Conservation (phyloP, 495 filamentous ascomycete species). For the Evernia prunastri region DNA sequence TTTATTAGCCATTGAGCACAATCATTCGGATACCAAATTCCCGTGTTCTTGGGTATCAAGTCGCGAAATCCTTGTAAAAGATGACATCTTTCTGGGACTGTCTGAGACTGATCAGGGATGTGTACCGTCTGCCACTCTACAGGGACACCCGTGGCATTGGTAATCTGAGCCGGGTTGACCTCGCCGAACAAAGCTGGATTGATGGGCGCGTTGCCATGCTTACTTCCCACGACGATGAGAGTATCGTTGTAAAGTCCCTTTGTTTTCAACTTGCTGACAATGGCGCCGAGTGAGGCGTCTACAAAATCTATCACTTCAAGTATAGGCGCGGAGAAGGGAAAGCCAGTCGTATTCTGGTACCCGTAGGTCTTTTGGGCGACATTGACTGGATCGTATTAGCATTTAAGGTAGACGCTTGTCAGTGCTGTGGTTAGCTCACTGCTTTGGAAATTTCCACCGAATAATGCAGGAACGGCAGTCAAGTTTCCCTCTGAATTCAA, state of each 20-base stretch:
- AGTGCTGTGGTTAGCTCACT: neutral
- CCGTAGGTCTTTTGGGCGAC: slow-evolving; percentile 34
- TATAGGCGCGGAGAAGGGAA: slow-evolving; percentile 29
- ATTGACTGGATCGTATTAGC: slow-evolving; percentile 21
- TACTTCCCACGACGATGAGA: slow-evolving; percentile 34
- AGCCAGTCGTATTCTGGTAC: slow-evolving; percentile 27
- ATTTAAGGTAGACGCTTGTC: neutral
- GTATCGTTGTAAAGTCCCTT: slow-evolving; percentile 32
- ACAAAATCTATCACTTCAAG: slow-evolving; percentile 28
- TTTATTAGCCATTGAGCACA: neutral
- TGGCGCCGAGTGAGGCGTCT: slow-evolving; percentile 26
- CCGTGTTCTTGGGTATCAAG: neutral
- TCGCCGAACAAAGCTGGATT: slow-evolving; percentile 29
- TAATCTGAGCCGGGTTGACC: slow-evolving; percentile 26
- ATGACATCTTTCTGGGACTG: too few species aligned
- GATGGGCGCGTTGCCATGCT: slow-evolving; percentile 37
- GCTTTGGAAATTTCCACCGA: slow-evolving; percentile 37
- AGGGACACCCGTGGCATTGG: slow-evolving; percentile 26
- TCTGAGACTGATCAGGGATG: neutral
- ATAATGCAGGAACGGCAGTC: slow-evolving; percentile 29
- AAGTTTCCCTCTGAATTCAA: slow-evolving; percentile 25
- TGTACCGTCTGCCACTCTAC: slow-evolving; percentile 22
- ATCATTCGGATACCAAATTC: neutral
- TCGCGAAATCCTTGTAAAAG: neutral
- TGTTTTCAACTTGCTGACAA: slow-evolving; percentile 31